A percentile compares a stretch with the other conserved stretches of the same genome.
phyloP scores from a whole-genome alignment of 2,329 filamentous ascomycete genomes.

The Proliferodiscus dingleyae region DNA sequence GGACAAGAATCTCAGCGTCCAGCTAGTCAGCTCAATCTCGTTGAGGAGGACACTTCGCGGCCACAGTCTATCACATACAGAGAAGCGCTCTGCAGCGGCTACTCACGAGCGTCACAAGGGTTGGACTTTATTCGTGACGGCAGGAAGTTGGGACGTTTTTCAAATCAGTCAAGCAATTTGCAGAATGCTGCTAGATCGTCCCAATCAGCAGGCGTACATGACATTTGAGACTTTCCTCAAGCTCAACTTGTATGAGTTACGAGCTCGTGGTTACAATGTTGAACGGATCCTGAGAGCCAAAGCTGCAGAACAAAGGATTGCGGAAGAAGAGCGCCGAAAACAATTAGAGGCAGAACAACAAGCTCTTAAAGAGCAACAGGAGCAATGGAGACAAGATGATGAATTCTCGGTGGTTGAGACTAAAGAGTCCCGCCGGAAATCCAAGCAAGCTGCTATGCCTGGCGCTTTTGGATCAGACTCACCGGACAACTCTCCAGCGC shows the following conservation, averaged over 20 bases:
- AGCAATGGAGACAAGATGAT: constrained; percentile 35
- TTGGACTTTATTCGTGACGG: constrained; percentile 67
- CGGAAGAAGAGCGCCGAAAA: constrained; percentile 74
- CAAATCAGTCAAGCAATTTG: constrained; percentile 88
- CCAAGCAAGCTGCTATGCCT: constrained; percentile 54
- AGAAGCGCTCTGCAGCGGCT: constrained; percentile 71
- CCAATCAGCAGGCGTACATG: constrained; percentile 82
- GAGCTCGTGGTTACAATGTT: constrained; percentile 90
- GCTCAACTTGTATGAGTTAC: constrained; percentile 74
- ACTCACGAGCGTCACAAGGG: constrained; percentile 49
- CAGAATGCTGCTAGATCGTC: constrained; percentile 71
- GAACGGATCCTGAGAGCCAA: constrained; percentile 87
- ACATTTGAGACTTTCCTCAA: constrained; percentile 89
- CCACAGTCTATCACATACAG: constrained; percentile 62
- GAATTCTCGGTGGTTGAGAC: constrained; percentile 16
- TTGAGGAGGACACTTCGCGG: constrained; percentile 72
- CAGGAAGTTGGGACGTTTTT: constrained; percentile 72
- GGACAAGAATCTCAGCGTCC: constrained; percentile 75
- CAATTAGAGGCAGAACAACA: constrained; percentile 69
- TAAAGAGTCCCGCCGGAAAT: constrained; percentile 34
- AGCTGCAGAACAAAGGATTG: constrained; percentile 80
- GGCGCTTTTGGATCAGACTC: constrained; percentile 65
- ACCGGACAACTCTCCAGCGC: constrained; percentile 45
- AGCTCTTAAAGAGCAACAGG: constrained; percentile 57
- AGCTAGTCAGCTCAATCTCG: constrained; percentile 72